Evolutionary conservation across 2,329 filamentous ascomycete genomes (phyloP), one percentile per base, ranked within the genome.

Genomic region (Fusarium zealandicum): DNA sequence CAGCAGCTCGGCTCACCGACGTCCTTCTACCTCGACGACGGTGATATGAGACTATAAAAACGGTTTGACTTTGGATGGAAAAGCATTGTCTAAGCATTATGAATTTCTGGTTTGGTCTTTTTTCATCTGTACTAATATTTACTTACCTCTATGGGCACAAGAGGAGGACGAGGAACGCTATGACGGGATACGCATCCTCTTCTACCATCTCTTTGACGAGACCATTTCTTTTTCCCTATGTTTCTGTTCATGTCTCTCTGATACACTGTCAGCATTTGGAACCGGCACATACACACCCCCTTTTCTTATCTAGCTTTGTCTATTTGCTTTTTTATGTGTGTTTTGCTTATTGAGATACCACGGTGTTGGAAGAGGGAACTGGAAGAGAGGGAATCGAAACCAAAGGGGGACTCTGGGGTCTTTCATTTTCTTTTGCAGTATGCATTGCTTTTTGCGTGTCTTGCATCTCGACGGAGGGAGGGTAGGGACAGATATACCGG

Each of bases 271-370:
- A 42, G 55, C 55, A 51, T 59, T 43, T 42, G 40, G 41, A 30
- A 20, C 38, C 36, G 39, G 33, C 42, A 46, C 50, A 62, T 60
- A 49, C 47, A 47, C 47, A 40, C 44, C 50, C 51, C 27, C 28
- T 41, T 46, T 56, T 54, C 49, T 30, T 35, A 46, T 32, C 25
- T 41, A 22, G 58, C 12, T 57, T 47, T 32, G 22, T 11, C 12
- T 36, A 17, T 20, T 31, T 57, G 52, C 49, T 56, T 54, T 62
- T 48, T 36, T 54, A 53, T 62, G 44, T 38, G n/a, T n/a, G n/a
- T n/a, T n/a, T 57, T 59, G 54, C 20, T 54, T 65, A 54, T 68
- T 59, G 59, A 68, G 65, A 68, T 68, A 68, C 65, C 65, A 68
- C 55, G 65, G 59, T 61, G 59, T 62, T 61, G 59, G 55, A 59